Evolutionary conservation across 352 stramenopile species (phyloP), one percentile per base, ranked within the genome.

Genomic region (Blastocystis sp.): DNA sequence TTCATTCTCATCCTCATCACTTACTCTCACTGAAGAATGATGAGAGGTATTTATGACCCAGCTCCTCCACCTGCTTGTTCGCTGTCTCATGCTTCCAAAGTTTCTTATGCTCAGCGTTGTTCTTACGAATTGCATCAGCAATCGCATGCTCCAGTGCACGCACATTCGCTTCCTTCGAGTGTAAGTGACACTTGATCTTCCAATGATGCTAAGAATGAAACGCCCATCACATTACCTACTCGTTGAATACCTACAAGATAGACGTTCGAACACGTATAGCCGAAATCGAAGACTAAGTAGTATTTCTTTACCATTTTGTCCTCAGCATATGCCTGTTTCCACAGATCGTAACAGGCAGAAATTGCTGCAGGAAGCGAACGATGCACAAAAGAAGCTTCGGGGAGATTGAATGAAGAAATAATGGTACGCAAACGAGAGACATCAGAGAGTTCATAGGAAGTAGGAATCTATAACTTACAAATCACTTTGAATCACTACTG

Each of bases 111-210:
- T 84, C 73, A 6, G 48, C 44, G 15, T 27, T 44, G 30, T 37
- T 37, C 73, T 66, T 68, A 27, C 44, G 33, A 35, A 84, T 42
- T 19, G 73, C 56, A 15, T 84, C 73, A 22, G 48, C 73, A 22
- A 84, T 9, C 1, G 73, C 73, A n/a, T 40, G 30, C 33, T 66
- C 73, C 22, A 84, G 37, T 37, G 51, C 33, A 33, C 73, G 73
- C 51, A 84, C 33, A 35, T 58, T 68, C 24, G 73, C 51, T n/a
- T 64, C 73, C 17, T 37, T 27, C 3, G 73, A 84, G 27, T 84
- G 73, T 11, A 84, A 57, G 17, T 84, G 73, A 56, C 73, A 84
- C 22, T 51, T 51, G 7, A 84, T 68, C 73, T 84, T 84, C 73
- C 30, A 54, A 56, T 84, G 73, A 30, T 64, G 40, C 73, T 84